These are phyloP conservation scores for Pelargonium hybrid DNA, from an alignment of 441 rosid genomes.

Conservation along the genomic window DNA sequence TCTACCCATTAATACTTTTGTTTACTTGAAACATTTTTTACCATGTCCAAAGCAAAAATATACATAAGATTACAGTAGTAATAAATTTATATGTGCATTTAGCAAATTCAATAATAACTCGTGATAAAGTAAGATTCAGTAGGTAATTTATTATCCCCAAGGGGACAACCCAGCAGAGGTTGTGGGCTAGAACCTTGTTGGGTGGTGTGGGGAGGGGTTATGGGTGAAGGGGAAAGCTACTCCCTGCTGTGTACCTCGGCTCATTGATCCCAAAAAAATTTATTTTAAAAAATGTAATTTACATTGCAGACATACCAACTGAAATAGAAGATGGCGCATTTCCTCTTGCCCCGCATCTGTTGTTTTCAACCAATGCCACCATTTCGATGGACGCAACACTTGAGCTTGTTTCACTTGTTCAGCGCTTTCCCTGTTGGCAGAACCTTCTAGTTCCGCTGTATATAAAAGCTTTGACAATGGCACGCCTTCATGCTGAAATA, in stretches of 20 bases:
- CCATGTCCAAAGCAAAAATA: neutral
- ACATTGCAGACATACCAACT: slow-evolving; percentile 43
- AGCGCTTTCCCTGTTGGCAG: slow-evolving; percentile 32
- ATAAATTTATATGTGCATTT: neutral
- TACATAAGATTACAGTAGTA: neutral
- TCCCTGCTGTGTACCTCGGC: too few relatives aligned
- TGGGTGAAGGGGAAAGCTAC: too few relatives aligned
- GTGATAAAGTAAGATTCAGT: neutral
- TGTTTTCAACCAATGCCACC: slow-evolving; percentile 98
- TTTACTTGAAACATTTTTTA: neutral
- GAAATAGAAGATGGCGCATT: slow-evolving; percentile 77
- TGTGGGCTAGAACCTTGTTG: too few relatives aligned
- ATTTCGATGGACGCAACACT: slow-evolving; percentile 73
- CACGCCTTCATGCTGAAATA: slow-evolving; percentile 77
- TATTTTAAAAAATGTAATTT: slow-evolving; percentile 1
- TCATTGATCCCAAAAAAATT: too few relatives aligned
- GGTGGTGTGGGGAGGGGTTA: too few relatives aligned
- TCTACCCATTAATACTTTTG: neutral
- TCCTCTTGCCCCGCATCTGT: slow-evolving; percentile 78
- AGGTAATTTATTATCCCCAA: too few relatives aligned
- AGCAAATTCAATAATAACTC: neutral
- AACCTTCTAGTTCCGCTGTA: slow-evolving; percentile 51
- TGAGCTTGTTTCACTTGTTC: slow-evolving; percentile 48
- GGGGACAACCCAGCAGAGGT: too few relatives aligned
- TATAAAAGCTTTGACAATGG: slow-evolving; percentile 83